Percentiles rank a stretch among this genome's conserved stretches.
phyloP scores from a whole-genome alignment of 495 filamentous ascomycete species.

The Trichocladium antarcticum region DNA sequence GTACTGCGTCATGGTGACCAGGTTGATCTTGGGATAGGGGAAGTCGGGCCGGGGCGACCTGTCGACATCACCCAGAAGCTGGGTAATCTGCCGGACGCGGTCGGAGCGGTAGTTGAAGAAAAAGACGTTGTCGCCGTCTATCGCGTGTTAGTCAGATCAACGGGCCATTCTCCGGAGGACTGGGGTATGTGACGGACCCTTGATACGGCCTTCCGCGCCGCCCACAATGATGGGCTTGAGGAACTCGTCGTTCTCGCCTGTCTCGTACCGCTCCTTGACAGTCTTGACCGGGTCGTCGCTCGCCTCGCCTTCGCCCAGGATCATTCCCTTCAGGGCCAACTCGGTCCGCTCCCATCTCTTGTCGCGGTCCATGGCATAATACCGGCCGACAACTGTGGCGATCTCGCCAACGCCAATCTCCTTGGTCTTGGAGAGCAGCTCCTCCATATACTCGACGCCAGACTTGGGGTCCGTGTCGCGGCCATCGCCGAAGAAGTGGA shows the following conservation, averaged over 20 bases:
- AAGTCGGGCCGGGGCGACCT: conserved; percentile 83
- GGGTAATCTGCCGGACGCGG: conserved; percentile 91
- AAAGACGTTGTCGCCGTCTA: conserved; percentile 87
- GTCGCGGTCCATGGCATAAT: conserved; percentile 99
- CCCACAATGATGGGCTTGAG: conserved; percentile 93
- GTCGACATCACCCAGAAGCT: conserved; percentile 84
- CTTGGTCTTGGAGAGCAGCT: conserved; percentile 62
- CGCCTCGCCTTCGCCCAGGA: conserved; percentile 75
- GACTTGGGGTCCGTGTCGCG: conserved; percentile 97
- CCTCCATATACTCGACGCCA: conserved; percentile 71
- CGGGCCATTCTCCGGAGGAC: neutral
- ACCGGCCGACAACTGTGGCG: conserved; percentile 89
- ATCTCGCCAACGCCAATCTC: conserved; percentile 79
- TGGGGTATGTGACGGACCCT: conserved; percentile 47
- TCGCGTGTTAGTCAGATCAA: conserved; percentile 12
- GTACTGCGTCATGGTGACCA: conserved; percentile 99
- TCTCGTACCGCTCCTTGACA: conserved; percentile 75
- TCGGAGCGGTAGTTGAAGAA: conserved; percentile 99
- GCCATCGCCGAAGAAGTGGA: conserved; percentile 98
- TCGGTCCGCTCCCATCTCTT: conserved; percentile 97
- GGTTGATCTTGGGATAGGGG: conserved; percentile 81
- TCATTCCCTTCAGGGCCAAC: conserved; percentile 74
- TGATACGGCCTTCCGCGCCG: conserved; percentile 69
- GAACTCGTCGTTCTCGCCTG: conserved; percentile 91
- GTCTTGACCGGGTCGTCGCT: conserved; percentile 75